Conservation (phyloP, 2,329 filamentous ascomycete species). For the Lasiodiplodia hormozganensis region DNA sequence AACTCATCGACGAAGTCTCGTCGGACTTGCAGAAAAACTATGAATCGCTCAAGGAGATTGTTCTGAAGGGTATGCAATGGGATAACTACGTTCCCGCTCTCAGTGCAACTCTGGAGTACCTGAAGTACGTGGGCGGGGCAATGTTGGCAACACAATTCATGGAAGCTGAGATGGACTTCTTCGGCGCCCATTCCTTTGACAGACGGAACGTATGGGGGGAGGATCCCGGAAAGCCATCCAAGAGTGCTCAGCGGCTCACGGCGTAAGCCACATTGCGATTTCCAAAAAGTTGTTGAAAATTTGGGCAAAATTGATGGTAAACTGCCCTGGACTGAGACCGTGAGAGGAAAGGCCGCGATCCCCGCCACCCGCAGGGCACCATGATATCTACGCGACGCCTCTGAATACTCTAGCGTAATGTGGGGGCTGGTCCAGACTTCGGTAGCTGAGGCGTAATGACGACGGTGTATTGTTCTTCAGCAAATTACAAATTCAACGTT, state of each 20-base stretch:
- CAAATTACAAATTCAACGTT: neutral
- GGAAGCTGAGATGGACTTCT: conserved; percentile 67
- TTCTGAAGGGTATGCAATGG: conserved; percentile 54
- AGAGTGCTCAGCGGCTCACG: conserved; percentile 56
- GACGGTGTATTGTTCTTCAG: neutral
- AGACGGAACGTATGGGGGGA: conserved; percentile 47
- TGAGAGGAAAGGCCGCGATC: neutral
- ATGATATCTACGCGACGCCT: neutral
- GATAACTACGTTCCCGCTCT: conserved; percentile 62
- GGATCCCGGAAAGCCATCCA: conserved; percentile 52
- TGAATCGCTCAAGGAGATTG: conserved; percentile 56
- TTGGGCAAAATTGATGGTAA: neutral
- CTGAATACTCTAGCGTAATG: neutral
- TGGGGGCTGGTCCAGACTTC: neutral
- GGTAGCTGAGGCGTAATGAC: neutral
- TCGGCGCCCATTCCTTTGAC: conserved; percentile 65
- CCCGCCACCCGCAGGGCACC: too few relatives aligned
- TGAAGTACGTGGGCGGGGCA: conserved; percentile 62
- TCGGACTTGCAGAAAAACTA: conserved; percentile 55
- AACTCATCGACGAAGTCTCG: conserved; percentile 53
- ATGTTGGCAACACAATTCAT: conserved; percentile 65
- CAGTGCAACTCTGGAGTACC: conserved; percentile 63
- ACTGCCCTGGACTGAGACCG: neutral
- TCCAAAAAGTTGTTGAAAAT: neutral
- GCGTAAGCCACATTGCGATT: neutral